These are phyloP conservation scores for Viridothelium virens DNA, from an alignment of 495 filamentous ascomycete species.

Conservation along the genomic window DNA sequence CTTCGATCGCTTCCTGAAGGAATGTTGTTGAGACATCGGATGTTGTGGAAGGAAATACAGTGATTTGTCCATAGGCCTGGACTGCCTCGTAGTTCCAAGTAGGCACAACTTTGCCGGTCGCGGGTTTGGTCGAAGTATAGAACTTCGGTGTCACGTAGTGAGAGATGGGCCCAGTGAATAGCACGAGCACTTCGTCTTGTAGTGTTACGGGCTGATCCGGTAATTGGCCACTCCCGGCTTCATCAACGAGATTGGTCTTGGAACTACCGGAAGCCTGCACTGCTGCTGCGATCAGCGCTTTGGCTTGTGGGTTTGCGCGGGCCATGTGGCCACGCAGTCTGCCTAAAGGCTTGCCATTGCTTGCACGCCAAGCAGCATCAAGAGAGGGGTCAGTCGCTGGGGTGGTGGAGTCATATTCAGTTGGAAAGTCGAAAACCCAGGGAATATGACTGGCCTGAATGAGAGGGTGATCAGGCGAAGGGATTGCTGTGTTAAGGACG, in stretches of 20 bases:
- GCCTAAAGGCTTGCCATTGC: slow-evolving; percentile 25
- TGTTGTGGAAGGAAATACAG: slow-evolving; percentile 40
- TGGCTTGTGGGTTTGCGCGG: slow-evolving; percentile 47
- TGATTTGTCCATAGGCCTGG: slow-evolving; percentile 47
- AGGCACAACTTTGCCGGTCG: slow-evolving; percentile 50
- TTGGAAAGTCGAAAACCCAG: slow-evolving; percentile 45
- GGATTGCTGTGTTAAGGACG: slow-evolving; percentile 47
- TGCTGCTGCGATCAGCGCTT: slow-evolving; percentile 45
- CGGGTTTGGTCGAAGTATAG: slow-evolving; percentile 50
- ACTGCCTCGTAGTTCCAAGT: slow-evolving; percentile 57
- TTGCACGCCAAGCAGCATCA: too few species aligned
- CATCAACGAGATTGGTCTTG: slow-evolving; percentile 34
- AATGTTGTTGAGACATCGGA: slow-evolving; percentile 35
- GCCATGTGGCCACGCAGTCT: slow-evolving; percentile 48
- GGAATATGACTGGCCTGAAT: slow-evolving; percentile 51
- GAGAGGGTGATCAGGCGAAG: slow-evolving; percentile 38
- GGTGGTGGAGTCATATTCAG: slow-evolving; percentile 16
- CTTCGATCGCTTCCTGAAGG: slow-evolving; percentile 41
- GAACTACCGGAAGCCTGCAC: too few species aligned
- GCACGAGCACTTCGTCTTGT: slow-evolving; percentile 42
- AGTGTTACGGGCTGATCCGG: slow-evolving; percentile 17
- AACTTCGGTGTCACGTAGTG: slow-evolving; percentile 56
- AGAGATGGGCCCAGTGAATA: slow-evolving; percentile 46
- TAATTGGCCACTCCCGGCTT: slow-evolving; percentile 22
- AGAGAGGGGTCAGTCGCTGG: too few species aligned